Base-by-base conservation (phyloP, 2,329 filamentous ascomycete species). In the Aspergillus brasiliensis region DNA sequence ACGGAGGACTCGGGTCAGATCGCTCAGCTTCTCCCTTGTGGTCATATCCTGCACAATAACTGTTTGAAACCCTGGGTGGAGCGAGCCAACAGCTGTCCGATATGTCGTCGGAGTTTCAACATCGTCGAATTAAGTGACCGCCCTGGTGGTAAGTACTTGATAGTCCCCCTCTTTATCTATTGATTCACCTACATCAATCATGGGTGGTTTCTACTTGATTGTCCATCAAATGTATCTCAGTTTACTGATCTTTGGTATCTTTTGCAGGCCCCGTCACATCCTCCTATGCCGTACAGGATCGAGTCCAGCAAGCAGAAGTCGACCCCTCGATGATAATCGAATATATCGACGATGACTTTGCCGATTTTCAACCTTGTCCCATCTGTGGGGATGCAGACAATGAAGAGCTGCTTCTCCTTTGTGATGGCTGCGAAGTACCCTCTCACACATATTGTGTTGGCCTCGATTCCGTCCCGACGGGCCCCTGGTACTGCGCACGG, bases 1-100 rank as follows among this genome's bases (percentile, higher is more conserved):
- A 57, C 44, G 58, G 80, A 84, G 62, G 77, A 82, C 60, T 64
- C 70, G n/a, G 64, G 68, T 57, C 82, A 84, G 63, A 83, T 89
- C 69, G 86, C 86, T 60, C 85, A 87, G 70, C 72, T 89, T 27
- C 74, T 88, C 61, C 89, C 92, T 49, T 99, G 95, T 78, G 91
- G 91, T 60, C 96, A 99, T 81, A 86, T 93, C 68, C 83, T 99
- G 68, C 95, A 99, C 80, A 89, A 99, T 80, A 88, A 90, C 55
- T 99, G 95, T 77, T 84, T 99, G 67, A 90, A 90, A 69, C 91
- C 92, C 68, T 99, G 95, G 95, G 92, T 94, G 48, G 91, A 96
- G 78, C 90, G 96, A 76, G 94, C 95, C 65, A 99, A 98, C 78
- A 97, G 93, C 74, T 99, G 95, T 77, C 95, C 95, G 48, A 97